Conservation (phyloP, 768 basidiomycete species). For the Pulveroboletus sp. region DNA sequence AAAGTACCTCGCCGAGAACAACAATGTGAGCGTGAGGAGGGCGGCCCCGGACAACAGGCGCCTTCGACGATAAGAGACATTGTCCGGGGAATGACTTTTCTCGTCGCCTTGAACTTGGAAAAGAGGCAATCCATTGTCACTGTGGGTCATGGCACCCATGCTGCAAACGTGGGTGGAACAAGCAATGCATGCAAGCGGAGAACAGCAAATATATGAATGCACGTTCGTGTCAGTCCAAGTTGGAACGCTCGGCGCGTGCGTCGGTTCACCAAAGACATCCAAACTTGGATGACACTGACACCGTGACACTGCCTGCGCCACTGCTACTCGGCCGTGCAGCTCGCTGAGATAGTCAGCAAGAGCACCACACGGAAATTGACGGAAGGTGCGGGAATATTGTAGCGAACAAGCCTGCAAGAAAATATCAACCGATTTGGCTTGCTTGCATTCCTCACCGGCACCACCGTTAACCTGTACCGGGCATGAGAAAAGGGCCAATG, state of each 20-base stretch:
- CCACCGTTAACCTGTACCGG: too few relatives aligned
- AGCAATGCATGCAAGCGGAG: slow-evolving; percentile 6
- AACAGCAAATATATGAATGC: slow-evolving; percentile 16
- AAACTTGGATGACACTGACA: slow-evolving; percentile 2
- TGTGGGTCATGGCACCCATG: not conserved
- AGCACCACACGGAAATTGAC: too few relatives aligned
- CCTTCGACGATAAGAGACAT: not conserved
- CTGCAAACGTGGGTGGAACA: slow-evolving; percentile 5
- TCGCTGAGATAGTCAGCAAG: too few relatives aligned
- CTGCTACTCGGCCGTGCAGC: too few relatives aligned
- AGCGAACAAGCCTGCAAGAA: too few relatives aligned
- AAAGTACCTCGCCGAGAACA: slow-evolving; percentile 15
- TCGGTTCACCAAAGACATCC: slow-evolving; percentile 4
- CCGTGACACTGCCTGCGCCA: not conserved
- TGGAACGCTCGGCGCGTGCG: too few relatives aligned
- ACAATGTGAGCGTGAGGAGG: slow-evolving; percentile 14
- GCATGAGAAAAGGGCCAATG: too few relatives aligned
- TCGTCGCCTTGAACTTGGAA: slow-evolving; percentile 8
- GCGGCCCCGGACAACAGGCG: not conserved
- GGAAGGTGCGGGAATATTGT: too few relatives aligned
- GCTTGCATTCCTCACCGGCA: too few relatives aligned
- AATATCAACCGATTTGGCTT: too few relatives aligned
- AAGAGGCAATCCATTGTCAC: slow-evolving; percentile 5
- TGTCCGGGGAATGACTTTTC: not conserved
- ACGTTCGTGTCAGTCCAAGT: slow-evolving; percentile 20